phyloP scores from a whole-genome alignment of 2,329 filamentous ascomycete genomes.

The Alternaria metachromatica region DNA sequence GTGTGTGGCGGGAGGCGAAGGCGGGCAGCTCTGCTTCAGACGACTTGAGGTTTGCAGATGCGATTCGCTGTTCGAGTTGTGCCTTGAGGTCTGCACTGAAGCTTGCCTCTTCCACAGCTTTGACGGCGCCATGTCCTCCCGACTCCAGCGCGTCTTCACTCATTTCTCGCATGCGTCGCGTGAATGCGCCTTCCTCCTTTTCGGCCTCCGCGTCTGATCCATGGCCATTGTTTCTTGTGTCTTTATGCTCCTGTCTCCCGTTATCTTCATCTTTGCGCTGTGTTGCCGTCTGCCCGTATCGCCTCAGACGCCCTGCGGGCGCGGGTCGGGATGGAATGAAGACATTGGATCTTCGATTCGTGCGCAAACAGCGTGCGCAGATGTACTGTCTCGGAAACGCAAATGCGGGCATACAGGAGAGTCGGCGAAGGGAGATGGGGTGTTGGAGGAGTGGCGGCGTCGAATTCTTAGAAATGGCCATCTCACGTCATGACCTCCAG shows the following conservation, averaged over 20 bases:
- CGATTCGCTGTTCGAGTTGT: conserved; percentile 65
- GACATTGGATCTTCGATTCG: conserved; percentile 23
- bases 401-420: conserved; percentile 40
- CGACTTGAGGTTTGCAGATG: conserved; percentile 62
- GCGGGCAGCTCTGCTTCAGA: conserved; percentile 62
- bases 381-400: conserved; percentile 31
- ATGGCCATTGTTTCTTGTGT: background rate
- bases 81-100: conserved; percentile 68
- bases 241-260: conserved; percentile 24
- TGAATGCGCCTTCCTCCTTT: conserved; percentile 61
- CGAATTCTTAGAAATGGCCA: background rate
- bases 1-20: conserved; percentile 71
- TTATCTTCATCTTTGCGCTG: conserved; percentile 20
- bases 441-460: background rate
- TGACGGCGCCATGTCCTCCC: conserved; percentile 61
- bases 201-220: conserved; percentile 9
- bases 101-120: conserved; percentile 65
- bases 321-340: conserved; percentile 14
- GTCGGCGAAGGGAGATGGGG: conserved; percentile 1
- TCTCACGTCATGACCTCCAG: conserved; percentile 19
- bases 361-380: conserved; percentile 52
- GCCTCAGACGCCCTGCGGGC: conserved; percentile 17
- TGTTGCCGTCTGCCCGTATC: conserved; percentile 31
- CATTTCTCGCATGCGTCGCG: conserved; percentile 64
- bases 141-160: conserved; percentile 64